Evolutionary conservation across 306 rosid species (phyloP).

Genomic region (Quercus cerris): DNA sequence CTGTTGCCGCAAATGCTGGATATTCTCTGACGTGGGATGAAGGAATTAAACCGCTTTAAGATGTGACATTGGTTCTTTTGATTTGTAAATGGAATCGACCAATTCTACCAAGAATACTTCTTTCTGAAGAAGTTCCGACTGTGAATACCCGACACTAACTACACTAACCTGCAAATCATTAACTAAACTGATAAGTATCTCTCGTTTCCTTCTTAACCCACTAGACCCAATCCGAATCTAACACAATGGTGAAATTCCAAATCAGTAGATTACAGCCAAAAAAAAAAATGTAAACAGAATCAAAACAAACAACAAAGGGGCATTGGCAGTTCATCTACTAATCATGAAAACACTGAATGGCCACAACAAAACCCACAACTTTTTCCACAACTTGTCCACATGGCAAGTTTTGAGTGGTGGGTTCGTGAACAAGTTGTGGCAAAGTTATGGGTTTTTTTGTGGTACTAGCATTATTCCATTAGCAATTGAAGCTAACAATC

Average conservation of each 20-base stretch:
- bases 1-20: conserved; percentile 76
- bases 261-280: too few species aligned
- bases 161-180: conserved; percentile 62
- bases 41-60: conserved; percentile 76
- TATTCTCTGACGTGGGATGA: conserved; percentile 71
- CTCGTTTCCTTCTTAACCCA: background rate
- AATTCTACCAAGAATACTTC: conserved; percentile 74
- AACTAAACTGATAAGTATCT: too few species aligned
- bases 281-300: too few species aligned
- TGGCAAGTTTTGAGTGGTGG: too few species aligned
- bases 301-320: background rate
- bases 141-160: conserved; percentile 89
- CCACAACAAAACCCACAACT: conserved; percentile 15
- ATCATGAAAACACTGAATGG: background rate
- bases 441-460: too few species aligned
- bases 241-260: background rate
- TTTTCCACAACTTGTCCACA: background rate
- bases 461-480: background rate
- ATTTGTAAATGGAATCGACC: conserved; percentile 65
- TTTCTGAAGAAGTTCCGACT: conserved; percentile 89
- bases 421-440: too few species aligned
- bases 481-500: background rate
- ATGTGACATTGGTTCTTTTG: conserved; percentile 78
- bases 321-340: background rate
- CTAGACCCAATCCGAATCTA: background rate